Conservation (phyloP, 805 yeast species). For the Blastobotrys peoriensis region DNA sequence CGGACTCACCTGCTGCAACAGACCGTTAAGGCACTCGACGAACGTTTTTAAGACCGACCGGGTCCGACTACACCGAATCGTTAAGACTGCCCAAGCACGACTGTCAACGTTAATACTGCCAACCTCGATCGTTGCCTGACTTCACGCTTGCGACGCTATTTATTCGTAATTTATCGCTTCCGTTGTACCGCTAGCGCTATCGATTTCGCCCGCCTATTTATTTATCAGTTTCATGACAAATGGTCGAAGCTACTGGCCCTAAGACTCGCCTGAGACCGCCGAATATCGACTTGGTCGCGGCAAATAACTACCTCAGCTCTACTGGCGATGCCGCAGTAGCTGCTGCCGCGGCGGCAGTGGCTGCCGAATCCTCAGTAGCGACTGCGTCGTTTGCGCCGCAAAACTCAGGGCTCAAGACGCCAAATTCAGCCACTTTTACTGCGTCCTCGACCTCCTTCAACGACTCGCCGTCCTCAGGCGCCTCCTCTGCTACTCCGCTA, state of each 20-base stretch:
- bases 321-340: not conserved
- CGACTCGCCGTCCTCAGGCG: not conserved
- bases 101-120: too few species aligned
- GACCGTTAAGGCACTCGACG: too few species aligned
- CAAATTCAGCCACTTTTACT: conserved; percentile 2
- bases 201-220: not conserved
- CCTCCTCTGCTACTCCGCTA: not conserved
- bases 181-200: too few species aligned
- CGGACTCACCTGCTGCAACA: too few species aligned
- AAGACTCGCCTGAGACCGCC: not conserved
- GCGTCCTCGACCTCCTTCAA: not conserved
- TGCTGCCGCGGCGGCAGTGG: not conserved
- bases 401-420: conserved; percentile 1
- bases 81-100: too few species aligned
- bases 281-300: not conserved
- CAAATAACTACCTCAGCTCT: not conserved
- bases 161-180: too few species aligned
- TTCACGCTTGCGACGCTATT: too few species aligned
- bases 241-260: not conserved
- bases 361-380: not conserved
- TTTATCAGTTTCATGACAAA: not conserved
- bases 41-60: too few species aligned
- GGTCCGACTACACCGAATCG: too few species aligned
- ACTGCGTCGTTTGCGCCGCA: not conserved
- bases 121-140: too few species aligned